A percentile compares a stretch with the other conserved stretches of the same genome.
Evolutionary conservation across 495 filamentous ascomycete species (phyloP).

Genomic region (Friedmanniomyces simplex): DNA sequence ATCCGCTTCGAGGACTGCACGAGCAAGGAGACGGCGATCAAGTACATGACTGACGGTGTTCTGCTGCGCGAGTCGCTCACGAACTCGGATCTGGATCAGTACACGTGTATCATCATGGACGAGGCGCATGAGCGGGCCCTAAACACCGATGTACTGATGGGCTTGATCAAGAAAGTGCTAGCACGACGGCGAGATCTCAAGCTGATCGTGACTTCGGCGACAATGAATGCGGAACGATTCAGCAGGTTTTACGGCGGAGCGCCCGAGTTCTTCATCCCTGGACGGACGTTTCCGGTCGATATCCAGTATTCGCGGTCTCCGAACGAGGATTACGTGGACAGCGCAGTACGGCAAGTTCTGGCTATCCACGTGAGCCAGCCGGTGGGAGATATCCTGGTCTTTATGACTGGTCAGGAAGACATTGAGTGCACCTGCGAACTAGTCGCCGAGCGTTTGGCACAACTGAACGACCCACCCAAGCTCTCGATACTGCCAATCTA

Average conservation of each 20-base stretch:
- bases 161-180: constrained; percentile 92
- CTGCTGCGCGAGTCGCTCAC: constrained; percentile 85
- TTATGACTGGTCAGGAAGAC: constrained; percentile 99
- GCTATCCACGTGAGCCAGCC: constrained; percentile 95
- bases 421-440: constrained; percentile 96
- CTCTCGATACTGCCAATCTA: constrained; percentile 96
- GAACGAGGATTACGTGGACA: constrained; percentile 95
- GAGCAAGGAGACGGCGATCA: constrained; percentile 85
- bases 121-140: constrained; percentile 96
- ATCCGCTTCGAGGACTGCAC: constrained; percentile 99
- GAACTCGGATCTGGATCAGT: constrained; percentile 86
- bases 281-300: constrained; percentile 94
- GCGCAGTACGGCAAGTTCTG: constrained; percentile 90
- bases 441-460: constrained; percentile 74
- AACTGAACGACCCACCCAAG: constrained; percentile 89
- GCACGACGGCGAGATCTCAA: constrained; percentile 85
- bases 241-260: constrained; percentile 96
- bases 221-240: constrained; percentile 96
- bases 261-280: constrained; percentile 93
- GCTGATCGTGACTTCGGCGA: constrained; percentile 94
- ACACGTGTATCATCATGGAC: constrained; percentile 99
- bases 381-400: constrained; percentile 87
- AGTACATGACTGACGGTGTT: constrained; percentile 99
- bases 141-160: constrained; percentile 97
- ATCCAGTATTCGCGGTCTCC: constrained; percentile 91